A percentile compares a stretch with the other conserved stretches of the same genome.
phyloP scores from a whole-genome alignment of 1,284 basidiomycete genomes.

The Anthracocystis panici-leucophaei region DNA sequence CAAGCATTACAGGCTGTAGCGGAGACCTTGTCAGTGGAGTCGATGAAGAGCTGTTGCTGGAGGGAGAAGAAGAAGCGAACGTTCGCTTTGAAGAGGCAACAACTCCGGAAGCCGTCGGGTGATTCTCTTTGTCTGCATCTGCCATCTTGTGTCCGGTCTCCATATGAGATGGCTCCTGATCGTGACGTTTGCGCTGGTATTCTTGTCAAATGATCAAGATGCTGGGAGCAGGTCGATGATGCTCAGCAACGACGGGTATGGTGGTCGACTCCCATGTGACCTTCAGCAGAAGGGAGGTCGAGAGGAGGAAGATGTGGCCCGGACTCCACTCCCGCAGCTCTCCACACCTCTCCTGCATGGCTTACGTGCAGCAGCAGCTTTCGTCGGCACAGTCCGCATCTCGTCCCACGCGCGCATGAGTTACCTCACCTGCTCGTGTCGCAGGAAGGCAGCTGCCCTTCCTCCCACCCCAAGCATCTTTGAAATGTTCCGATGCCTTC shows the following conservation, averaged over 20 bases:
- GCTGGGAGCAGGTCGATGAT: no score
- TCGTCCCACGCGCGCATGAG: slow-evolving; percentile 8
- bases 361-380: slow-evolving; percentile 15
- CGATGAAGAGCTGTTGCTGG: neutral
- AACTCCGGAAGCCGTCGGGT: neutral
- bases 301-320: no score
- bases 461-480: no score
- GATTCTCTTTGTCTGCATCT: slow-evolving; percentile 37
- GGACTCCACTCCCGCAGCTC: neutral
- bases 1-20: slow-evolving; percentile 2
- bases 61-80: neutral
- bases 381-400: no score
- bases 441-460: no score
- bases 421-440: no score
- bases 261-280: no score
- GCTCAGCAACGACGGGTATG: no score
- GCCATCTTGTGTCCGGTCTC: slow-evolving; percentile 5
- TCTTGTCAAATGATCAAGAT: no score
- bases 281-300: no score
- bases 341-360: slow-evolving; percentile 13
- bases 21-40: neutral
- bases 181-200: neutral
- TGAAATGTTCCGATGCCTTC: no score
- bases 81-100: neutral
- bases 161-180: neutral